A percentile compares a stretch with the other conserved stretches of the same genome.
Conservation (phyloP, 169 alveolate species). For the Plasmodium knowlesi region DNA sequence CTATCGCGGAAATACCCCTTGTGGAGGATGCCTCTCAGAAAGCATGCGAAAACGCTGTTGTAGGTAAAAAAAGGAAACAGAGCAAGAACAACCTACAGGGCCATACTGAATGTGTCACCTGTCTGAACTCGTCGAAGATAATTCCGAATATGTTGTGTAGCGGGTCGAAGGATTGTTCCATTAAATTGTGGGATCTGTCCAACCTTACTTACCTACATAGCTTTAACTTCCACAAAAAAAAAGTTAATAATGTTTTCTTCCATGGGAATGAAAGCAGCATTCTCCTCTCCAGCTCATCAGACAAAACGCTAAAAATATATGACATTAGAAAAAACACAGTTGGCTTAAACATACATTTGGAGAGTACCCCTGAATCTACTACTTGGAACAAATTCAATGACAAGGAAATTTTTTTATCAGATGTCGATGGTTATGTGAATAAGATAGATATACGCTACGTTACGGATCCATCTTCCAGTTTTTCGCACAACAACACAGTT, state of each 20-base stretch:
- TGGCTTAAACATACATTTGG: constrained; percentile 16
- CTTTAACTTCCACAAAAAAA: constrained; percentile 37
- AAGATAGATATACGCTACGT: constrained; percentile 30
- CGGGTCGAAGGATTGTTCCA: constrained; percentile 54
- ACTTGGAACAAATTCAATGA: constrained; percentile 36
- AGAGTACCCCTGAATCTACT: constrained; percentile 40
- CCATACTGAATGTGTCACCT: constrained; percentile 50
- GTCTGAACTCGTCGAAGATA: constrained; percentile 29
- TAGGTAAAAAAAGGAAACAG: background rate
- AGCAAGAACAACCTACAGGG: constrained; percentile 6
- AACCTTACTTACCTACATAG: constrained; percentile 4
- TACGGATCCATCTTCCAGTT: background rate
- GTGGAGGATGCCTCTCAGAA: background rate
- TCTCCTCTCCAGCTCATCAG: constrained; percentile 34
- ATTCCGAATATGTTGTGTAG: constrained; percentile 33
- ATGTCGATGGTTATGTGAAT: constrained; percentile 36
- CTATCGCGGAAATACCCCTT: too few relatives aligned
- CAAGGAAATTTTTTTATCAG: constrained; percentile 1
- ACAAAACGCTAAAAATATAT: constrained; percentile 56
- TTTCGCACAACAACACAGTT: background rate
- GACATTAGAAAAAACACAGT: constrained; percentile 44
- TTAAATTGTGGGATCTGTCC: constrained; percentile 57
- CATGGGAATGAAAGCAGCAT: constrained; percentile 24
- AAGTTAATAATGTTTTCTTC: constrained; percentile 31
- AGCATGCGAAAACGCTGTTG: background rate